These are phyloP conservation scores for Lasiodiplodia gonubiensis DNA, from an alignment of 2,329 filamentous ascomycete genomes.

Conservation along the genomic window DNA sequence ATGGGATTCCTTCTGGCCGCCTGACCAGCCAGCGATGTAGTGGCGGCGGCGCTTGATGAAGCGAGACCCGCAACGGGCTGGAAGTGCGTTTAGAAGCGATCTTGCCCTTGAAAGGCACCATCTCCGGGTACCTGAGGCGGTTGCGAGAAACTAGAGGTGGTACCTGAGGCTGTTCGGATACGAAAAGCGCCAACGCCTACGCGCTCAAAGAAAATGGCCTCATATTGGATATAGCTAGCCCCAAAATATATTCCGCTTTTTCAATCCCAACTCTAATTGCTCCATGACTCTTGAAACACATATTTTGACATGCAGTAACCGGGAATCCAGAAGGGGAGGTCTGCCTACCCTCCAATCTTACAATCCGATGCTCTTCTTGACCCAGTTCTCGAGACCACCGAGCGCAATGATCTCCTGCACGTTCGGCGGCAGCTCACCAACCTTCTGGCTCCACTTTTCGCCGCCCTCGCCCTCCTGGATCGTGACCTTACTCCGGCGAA, in stretches of 20 bases:
- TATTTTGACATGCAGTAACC: slow-evolving; percentile 1
- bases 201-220: background rate
- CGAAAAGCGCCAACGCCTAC: background rate
- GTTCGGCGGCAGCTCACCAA: slow-evolving; percentile 82
- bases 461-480: slow-evolving; percentile 73
- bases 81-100: slow-evolving; percentile 9
- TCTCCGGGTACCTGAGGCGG: background rate
- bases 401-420: slow-evolving; percentile 69
- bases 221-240: slow-evolving; percentile 17
- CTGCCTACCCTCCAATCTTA: background rate
- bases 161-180: background rate
- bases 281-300: slow-evolving; percentile 12
- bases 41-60: background rate
- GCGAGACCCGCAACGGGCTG: background rate
- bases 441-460: slow-evolving; percentile 75
- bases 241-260: slow-evolving; percentile 5
- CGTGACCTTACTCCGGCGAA: slow-evolving; percentile 71
- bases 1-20: background rate
- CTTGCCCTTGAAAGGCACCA: background rate
- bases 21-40: background rate
- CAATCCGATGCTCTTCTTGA: slow-evolving; percentile 68
- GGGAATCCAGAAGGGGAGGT: background rate
- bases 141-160: background rate
- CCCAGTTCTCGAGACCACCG: slow-evolving; percentile 83
- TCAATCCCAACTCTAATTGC: slow-evolving; percentile 5